phyloP scores from a whole-genome alignment of 306 rosid genomes.

The Begonia fuchsioides region DNA sequence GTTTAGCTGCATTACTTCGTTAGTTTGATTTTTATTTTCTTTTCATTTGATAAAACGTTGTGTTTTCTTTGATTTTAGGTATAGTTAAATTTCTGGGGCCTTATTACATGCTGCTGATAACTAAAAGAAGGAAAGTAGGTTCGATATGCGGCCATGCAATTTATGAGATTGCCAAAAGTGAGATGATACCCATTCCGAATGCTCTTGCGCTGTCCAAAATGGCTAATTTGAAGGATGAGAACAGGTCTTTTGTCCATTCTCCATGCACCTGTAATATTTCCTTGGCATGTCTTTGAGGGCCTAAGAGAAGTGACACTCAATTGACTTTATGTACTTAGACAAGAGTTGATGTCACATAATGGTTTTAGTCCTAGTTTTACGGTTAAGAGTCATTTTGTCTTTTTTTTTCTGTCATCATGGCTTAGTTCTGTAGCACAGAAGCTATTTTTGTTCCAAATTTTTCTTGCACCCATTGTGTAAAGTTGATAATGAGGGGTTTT shows the following conservation, averaged over 20 bases:
- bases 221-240: conserved; percentile 90
- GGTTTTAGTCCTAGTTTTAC: conserved; percentile 19
- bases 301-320: conserved; percentile 38
- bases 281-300: conserved; percentile 42
- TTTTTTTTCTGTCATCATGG: conserved; percentile 22
- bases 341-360: conserved; percentile 20
- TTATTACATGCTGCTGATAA: conserved; percentile 78
- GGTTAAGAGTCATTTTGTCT: conserved; percentile 25
- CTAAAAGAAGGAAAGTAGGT: conserved; percentile 79
- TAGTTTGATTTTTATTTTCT: conserved; percentile 7
- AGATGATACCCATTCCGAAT: conserved; percentile 80
- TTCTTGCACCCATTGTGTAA: conserved; percentile 28
- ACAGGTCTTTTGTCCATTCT: conserved; percentile 99
- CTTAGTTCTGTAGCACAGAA: conserved; percentile 24
- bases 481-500: conserved; percentile 34
- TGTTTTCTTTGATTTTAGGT: conserved; percentile 38
- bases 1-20: conserved; percentile 10
- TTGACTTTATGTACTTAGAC: conserved; percentile 41
- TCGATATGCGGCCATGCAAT: conserved; percentile 67
- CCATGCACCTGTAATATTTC: conserved; percentile 74
- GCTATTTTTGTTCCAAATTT: conserved; percentile 29
- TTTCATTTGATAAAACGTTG: conserved; percentile 12
- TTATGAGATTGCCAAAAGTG: conserved; percentile 68
- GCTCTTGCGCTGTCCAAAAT: conserved; percentile 56
- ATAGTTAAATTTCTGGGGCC: conserved; percentile 91